phyloP scores from a whole-genome alignment of 345 rosid species.

The Hypericum androsaemum region DNA sequence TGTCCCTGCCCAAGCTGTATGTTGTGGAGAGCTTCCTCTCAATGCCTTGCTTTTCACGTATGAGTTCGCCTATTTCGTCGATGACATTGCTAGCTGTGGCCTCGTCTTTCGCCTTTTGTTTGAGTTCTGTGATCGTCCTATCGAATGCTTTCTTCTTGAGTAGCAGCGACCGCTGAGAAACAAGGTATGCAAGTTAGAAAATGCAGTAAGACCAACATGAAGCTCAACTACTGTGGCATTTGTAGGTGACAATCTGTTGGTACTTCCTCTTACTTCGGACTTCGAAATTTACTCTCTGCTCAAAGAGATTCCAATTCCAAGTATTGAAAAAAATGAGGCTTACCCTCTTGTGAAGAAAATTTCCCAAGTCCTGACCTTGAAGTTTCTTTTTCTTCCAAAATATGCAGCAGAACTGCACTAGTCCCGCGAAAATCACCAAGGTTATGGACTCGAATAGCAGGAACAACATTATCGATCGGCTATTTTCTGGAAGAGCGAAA shows the following conservation, averaged over 20 bases:
- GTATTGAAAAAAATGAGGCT: conserved; percentile 7
- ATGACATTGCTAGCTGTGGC: conserved; percentile 27
- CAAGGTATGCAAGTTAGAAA: too few relatives aligned
- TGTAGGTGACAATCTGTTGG: too few relatives aligned
- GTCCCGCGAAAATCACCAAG: conserved; percentile 43
- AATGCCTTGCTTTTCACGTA: conserved; percentile 37
- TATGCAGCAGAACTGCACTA: conserved; percentile 62
- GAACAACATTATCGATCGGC: conserved; percentile 41
- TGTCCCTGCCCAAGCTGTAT: conserved; percentile 72
- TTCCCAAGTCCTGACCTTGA: conserved; percentile 43
- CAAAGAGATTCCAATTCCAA: too few relatives aligned
- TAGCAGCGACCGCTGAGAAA: conserved; percentile 51
- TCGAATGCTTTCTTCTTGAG: conserved; percentile 56
- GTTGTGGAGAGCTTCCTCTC: conserved; percentile 67
- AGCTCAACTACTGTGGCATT: too few relatives aligned
- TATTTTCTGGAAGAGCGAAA: conserved; percentile 37
- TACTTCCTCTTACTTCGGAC: too few relatives aligned
- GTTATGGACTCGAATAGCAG: conserved; percentile 52
- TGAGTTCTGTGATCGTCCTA: conserved; percentile 44
- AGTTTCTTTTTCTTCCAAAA: conserved; percentile 90
- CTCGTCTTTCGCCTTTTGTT: conserved; percentile 39
- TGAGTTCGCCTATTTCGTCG: conserved; percentile 36
- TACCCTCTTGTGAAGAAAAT: conserved; percentile 66
- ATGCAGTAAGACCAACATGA: too few relatives aligned
- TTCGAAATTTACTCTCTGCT: too few relatives aligned